phyloP scores from a whole-genome alignment of 345 rosid species.

The Combretum micranthum region DNA sequence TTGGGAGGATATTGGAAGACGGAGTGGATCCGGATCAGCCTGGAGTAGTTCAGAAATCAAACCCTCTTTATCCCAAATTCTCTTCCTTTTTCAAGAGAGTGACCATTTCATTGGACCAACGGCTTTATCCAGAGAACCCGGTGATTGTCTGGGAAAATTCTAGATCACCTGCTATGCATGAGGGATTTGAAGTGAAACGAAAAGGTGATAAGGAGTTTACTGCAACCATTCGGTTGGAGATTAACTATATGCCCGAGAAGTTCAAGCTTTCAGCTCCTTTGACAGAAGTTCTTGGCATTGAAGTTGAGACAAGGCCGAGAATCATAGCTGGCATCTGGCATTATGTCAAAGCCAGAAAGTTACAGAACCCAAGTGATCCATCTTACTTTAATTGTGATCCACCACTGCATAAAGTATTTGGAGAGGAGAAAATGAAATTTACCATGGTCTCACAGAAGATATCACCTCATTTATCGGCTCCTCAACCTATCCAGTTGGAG shows the following conservation, averaged over 20 bases:
- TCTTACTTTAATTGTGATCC: slow-evolving; percentile 76
- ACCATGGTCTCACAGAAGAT: slow-evolving; percentile 88
- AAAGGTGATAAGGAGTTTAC: slow-evolving; percentile 89
- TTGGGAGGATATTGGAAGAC: slow-evolving; percentile 94
- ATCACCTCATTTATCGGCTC: slow-evolving; percentile 68
- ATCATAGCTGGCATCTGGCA: slow-evolving; percentile 98
- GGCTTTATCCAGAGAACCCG: slow-evolving; percentile 84
- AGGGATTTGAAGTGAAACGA: slow-evolving; percentile 97
- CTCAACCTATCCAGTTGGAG: slow-evolving; percentile 90
- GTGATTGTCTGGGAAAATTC: slow-evolving; percentile 86
- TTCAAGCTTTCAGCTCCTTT: slow-evolving; percentile 84
- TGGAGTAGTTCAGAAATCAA: slow-evolving; percentile 66
- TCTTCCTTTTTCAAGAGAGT: slow-evolving; percentile 93
- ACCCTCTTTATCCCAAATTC: slow-evolving; percentile 70
- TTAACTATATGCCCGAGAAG: slow-evolving; percentile 91
- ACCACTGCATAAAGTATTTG: slow-evolving; percentile 86
- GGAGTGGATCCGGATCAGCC: slow-evolving; percentile 92
- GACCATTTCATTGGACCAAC: slow-evolving; percentile 78
- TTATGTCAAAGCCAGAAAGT: slow-evolving; percentile 92
- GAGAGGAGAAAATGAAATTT: slow-evolving; percentile 79
- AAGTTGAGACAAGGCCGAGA: slow-evolving; percentile 93
- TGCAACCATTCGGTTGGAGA: slow-evolving; percentile 72
- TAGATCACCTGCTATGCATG: slow-evolving; percentile 83
- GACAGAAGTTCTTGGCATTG: slow-evolving; percentile 94
- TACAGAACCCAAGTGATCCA: slow-evolving; percentile 88